Evolutionary conservation across 2,329 filamentous ascomycete genomes (phyloP).

Genomic region (Monosporascus ibericus): DNA sequence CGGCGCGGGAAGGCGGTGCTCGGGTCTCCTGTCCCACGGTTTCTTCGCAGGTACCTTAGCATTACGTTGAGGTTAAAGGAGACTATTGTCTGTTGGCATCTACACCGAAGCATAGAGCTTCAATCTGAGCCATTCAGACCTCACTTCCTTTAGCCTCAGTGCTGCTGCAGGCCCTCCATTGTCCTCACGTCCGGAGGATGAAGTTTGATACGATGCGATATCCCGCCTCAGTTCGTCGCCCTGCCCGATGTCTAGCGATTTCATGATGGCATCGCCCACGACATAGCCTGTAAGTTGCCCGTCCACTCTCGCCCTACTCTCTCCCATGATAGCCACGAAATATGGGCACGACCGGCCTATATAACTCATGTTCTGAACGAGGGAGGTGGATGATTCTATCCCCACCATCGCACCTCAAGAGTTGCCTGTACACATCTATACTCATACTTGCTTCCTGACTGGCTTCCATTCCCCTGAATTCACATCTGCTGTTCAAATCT

Average conservation of each 20-base stretch:
- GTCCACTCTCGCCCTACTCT: neutral
- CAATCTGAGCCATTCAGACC: neutral
- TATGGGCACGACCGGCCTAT: neutral
- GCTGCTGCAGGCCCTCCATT: neutral
- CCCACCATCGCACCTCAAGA: neutral
- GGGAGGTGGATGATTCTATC: neutral
- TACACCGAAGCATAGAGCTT: neutral
- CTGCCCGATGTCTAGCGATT: neutral
- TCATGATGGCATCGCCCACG: neutral
- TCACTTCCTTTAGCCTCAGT: neutral
- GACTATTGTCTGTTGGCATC: neutral
- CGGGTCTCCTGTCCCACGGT: neutral
- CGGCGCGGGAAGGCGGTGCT: neutral
- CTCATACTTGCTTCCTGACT: too few relatives aligned
- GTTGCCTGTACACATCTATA: neutral
- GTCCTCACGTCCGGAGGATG: neutral
- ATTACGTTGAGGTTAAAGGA: neutral
- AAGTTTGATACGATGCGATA: neutral
- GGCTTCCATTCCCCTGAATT: too few relatives aligned
- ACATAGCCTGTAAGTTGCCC: neutral
- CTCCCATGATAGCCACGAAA: neutral
- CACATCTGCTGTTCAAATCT: too few relatives aligned
- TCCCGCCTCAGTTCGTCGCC: neutral
- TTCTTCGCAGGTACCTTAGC: neutral
- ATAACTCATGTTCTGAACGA: neutral